Evolutionary conservation across 805 yeast genomes (phyloP), one percentile per base, ranked within the genome.

Genomic region (Nakazawaea anatomiae): DNA sequence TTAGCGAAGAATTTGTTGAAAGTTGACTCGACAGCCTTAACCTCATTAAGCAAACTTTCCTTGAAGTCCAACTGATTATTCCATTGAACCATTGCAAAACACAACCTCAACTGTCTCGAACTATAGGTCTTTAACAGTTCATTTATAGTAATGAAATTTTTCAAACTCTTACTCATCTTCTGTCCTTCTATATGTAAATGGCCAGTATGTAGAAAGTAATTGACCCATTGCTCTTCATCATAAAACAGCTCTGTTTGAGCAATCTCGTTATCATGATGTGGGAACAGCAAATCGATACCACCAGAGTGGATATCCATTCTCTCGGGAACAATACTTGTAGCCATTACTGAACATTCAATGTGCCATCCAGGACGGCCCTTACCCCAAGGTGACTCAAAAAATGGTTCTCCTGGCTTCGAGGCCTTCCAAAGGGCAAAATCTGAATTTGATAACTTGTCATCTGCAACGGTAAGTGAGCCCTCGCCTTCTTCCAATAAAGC

Each of bases 301-400:
- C 99, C 99, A 14, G 96, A 84, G 66, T 94, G 99, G 58, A 94
- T 89, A 68, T 94, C 99, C 77, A 94, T 87, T 53, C 76, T 75
- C 25, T 79, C 69, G 4, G 98, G 98, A 39, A 87, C 76, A 44
- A 91, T 77, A 58, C 90, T 96, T 48, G 90, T 79, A 1, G 98
- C 98, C 99, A 94, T 94, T 25, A 94, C 99, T 7, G 97, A 90
- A 77, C 99, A 94, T 71, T 94, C 99, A 66, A 94, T 94, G 67
- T 94, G 99, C 99, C 99, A 94, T 4, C 99, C 99, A 11, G 99
- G 99, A 67, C 99, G 85, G 48, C 99, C 99, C 53, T 75, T 75
- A 29, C 99, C 99, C 98, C 98, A 94, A 30, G 92, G 91, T 2
- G 97, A 89, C 5, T 76, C 79, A 98, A 98, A 94, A 45, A 82